These are phyloP conservation scores for Cinnamomum chago DNA, from an alignment of 164 flowering plant species.

Conservation along the genomic window DNA sequence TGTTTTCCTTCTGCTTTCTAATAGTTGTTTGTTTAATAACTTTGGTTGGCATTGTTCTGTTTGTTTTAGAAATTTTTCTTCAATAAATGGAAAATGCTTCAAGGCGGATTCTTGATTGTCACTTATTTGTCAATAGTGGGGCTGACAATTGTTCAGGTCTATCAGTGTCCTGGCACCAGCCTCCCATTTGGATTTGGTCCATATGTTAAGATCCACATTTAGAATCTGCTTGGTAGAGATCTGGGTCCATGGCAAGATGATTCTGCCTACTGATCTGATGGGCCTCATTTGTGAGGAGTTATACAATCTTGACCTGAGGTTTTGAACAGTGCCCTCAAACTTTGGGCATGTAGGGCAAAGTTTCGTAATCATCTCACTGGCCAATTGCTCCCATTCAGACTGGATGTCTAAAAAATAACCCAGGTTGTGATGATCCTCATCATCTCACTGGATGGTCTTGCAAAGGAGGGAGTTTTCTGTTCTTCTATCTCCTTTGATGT, in stretches of 20 bases:
- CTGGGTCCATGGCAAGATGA: too few relatives aligned
- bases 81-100: not conserved
- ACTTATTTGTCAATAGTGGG: not conserved
- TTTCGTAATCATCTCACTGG: too few relatives aligned
- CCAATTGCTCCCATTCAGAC: not conserved
- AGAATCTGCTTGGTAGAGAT: too few relatives aligned
- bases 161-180: too few relatives aligned
- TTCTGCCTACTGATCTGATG: too few relatives aligned
- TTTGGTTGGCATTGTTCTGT: not conserved
- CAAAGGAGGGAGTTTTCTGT: not conserved
- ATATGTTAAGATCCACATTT: too few relatives aligned
- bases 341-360: not conserved
- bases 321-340: not conserved
- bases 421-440: not conserved
- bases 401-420: not conserved
- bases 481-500: not conserved
- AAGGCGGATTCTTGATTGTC: not conserved
- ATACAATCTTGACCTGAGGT: not conserved
- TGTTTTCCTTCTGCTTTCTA: too few relatives aligned
- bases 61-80: not conserved
- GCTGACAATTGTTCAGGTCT: not conserved
- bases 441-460: not conserved
- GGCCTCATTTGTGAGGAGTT: too few relatives aligned
- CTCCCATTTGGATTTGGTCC: too few relatives aligned
- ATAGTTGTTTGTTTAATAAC: too few relatives aligned